Conservation (phyloP, 768 basidiomycete species). For the Cyclocybe cylindracea region DNA sequence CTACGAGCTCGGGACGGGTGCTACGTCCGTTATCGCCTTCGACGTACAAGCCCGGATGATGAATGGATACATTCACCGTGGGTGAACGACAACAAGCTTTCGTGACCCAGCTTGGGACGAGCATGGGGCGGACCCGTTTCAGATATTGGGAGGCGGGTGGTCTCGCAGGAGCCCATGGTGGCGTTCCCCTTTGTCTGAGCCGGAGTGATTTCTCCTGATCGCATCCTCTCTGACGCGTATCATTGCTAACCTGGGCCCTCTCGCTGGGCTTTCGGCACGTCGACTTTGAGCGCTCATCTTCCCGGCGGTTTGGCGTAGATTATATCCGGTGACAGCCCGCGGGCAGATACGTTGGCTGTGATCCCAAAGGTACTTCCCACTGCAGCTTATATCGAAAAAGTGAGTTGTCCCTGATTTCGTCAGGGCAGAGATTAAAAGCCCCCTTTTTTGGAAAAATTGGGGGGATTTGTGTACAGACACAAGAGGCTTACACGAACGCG, state of each 20-base stretch:
- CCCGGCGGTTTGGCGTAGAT: slow-evolving; percentile 70
- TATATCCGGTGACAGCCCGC: slow-evolving; percentile 72
- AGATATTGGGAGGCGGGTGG: slow-evolving; percentile 56
- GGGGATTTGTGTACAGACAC: slow-evolving; percentile 25
- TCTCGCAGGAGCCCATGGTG: slow-evolving; percentile 76
- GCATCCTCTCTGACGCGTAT: too few relatives aligned
- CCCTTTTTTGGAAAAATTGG: not conserved
- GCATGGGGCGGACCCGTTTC: slow-evolving; percentile 52
- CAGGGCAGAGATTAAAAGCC: too few relatives aligned
- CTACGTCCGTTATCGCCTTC: slow-evolving; percentile 42
- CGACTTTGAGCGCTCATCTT: slow-evolving; percentile 56
- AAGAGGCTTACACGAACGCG: slow-evolving; percentile 40
- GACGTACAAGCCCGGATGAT: slow-evolving; percentile 55
- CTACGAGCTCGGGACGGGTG: slow-evolving; percentile 49
- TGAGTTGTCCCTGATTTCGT: slow-evolving; percentile 36
- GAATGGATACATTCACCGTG: too few relatives aligned
- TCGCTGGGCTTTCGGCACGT: slow-evolving; percentile 68
- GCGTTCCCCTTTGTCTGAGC: slow-evolving; percentile 31
- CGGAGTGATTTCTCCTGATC: too few relatives aligned
- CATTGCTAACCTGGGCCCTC: slow-evolving; percentile 70
- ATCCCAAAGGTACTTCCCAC: slow-evolving; percentile 79
- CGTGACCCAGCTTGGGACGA: slow-evolving; percentile 70
- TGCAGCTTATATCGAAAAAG: slow-evolving; percentile 67
- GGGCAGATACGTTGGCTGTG: slow-evolving; percentile 58
- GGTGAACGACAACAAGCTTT: slow-evolving; percentile 61